A percentile compares a stretch with the other conserved stretches of the same genome.
These are phyloP conservation scores for Euptelea pleiosperma DNA, from an alignment of 164 flowering plant genomes.

Conservation along the genomic window DNA sequence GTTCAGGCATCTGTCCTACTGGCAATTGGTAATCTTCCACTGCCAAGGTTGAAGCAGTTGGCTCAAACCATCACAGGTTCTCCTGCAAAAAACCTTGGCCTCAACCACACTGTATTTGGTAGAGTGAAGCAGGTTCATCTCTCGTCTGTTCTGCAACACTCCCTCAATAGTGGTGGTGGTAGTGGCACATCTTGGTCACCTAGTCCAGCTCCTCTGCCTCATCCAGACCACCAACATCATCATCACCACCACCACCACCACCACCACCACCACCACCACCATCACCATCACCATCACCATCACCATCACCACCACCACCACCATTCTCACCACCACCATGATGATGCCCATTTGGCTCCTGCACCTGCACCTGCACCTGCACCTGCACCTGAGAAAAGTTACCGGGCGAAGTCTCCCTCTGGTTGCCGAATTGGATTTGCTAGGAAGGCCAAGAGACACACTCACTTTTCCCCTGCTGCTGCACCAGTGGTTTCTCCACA, in stretches of 20 bases:
- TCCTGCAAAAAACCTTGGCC: slow-evolving; percentile 73
- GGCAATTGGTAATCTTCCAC: slow-evolving; percentile 53
- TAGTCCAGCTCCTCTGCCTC: slow-evolving; percentile 50
- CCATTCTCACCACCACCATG: slow-evolving; percentile 33
- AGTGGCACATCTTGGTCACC: slow-evolving; percentile 26
- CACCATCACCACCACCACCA: not conserved
- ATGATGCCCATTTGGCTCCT: slow-evolving; percentile 20
- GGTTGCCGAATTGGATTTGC: slow-evolving; percentile 31
- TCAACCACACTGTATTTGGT: slow-evolving; percentile 75
- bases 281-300: slow-evolving; percentile 7
- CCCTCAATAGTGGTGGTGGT: slow-evolving; percentile 40
- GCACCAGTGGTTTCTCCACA: slow-evolving; percentile 42
- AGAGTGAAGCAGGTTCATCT: slow-evolving; percentile 79
- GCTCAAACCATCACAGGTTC: slow-evolving; percentile 75
- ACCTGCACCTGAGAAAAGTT: slow-evolving; percentile 28
- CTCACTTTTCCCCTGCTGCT: slow-evolving; percentile 28
- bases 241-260: slow-evolving; percentile 30
- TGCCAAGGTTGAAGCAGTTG: slow-evolving; percentile 68
- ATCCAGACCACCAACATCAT: slow-evolving; percentile 36
- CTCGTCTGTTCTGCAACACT: slow-evolving; percentile 57
- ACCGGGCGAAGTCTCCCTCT: slow-evolving; percentile 37
- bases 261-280: slow-evolving; percentile 14
- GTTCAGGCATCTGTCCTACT: slow-evolving; percentile 66
- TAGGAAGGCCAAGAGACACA: slow-evolving; percentile 25
- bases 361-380: slow-evolving; percentile 30